Evolutionary conservation across 2,329 filamentous ascomycete species (phyloP).

Genomic region (Bipolaris victoriae): DNA sequence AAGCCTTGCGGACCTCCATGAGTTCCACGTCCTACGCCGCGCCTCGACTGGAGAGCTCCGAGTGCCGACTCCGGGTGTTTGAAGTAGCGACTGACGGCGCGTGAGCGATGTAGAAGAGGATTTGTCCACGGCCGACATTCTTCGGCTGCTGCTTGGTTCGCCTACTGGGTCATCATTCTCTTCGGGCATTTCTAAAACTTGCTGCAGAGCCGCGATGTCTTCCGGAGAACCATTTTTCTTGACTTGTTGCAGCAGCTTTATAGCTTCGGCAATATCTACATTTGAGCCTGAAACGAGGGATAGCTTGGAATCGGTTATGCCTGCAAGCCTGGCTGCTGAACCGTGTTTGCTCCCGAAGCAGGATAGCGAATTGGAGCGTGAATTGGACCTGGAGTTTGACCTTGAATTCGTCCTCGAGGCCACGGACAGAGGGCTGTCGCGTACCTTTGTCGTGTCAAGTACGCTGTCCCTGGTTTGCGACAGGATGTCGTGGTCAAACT

Average conservation of each 20-base stretch:
- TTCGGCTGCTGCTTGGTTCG: slow-evolving; percentile 29
- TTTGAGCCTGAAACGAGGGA: slow-evolving; percentile 42
- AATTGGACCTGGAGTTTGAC: slow-evolving; percentile 21
- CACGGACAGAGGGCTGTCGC: slow-evolving; percentile 32
- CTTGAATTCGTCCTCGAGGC: slow-evolving; percentile 39
- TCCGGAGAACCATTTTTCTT: slow-evolving; percentile 57
- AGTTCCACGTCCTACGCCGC: slow-evolving; percentile 44
- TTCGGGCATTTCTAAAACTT: slow-evolving; percentile 36
- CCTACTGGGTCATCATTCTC: slow-evolving; percentile 11
- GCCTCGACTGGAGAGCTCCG: slow-evolving; percentile 40
- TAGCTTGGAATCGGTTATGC: slow-evolving; percentile 34
- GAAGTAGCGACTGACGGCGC: slow-evolving; percentile 48
- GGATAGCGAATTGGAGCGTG: slow-evolving; percentile 36
- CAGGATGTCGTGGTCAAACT: slow-evolving; percentile 24
- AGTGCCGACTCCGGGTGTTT: slow-evolving; percentile 50
- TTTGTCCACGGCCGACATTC: slow-evolving; percentile 28
- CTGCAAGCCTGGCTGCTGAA: slow-evolving; percentile 32
- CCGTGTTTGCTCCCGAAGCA: slow-evolving; percentile 31
- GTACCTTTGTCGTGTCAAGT: slow-evolving; percentile 31
- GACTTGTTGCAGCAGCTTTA: slow-evolving; percentile 55
- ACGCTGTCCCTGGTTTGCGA: slow-evolving; percentile 28
- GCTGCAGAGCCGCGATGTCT: slow-evolving; percentile 53
- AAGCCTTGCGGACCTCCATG: slow-evolving; percentile 36
- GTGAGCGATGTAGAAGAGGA: slow-evolving; percentile 39
- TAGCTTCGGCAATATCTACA: slow-evolving; percentile 54